These are phyloP conservation scores for Fusarium sp. DNA, from an alignment of 2,329 filamentous ascomycete genomes.

Conservation along the genomic window DNA sequence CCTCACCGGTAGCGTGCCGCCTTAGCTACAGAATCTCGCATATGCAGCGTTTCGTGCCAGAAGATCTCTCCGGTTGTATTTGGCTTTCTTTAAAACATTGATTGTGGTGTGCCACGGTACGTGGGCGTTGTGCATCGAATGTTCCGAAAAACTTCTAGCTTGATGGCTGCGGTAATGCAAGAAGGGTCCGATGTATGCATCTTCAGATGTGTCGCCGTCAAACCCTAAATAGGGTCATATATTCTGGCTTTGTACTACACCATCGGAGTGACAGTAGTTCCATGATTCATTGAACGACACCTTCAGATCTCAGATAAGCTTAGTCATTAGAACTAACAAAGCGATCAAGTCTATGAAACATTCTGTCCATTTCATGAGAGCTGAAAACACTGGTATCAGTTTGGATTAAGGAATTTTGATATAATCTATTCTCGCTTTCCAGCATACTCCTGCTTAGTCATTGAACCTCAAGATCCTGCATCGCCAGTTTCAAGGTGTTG, in stretches of 20 bases:
- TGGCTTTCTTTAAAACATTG: not conserved
- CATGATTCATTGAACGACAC: not conserved
- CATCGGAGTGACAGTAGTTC: not conserved
- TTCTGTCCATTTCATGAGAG: too few relatives aligned
- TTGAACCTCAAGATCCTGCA: too few relatives aligned
- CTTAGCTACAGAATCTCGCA: constrained; percentile 15
- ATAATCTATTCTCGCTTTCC: too few relatives aligned
- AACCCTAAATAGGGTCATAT: accelerated
- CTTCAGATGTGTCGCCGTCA: accelerated
- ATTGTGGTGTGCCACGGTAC: not conserved
- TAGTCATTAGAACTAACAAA: too few relatives aligned
- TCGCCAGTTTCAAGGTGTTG: too few relatives aligned
- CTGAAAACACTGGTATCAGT: accelerated
- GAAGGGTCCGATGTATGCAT: not conserved
- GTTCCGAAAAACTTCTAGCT: not conserved
- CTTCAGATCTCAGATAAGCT: too few relatives aligned
- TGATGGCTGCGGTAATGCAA: not conserved
- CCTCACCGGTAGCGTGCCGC: not conserved
- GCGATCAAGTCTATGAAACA: not conserved
- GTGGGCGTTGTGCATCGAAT: not conserved
- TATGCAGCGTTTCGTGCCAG: not conserved
- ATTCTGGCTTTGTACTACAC: not conserved
- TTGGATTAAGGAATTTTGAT: too few relatives aligned
- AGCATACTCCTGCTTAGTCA: too few relatives aligned
- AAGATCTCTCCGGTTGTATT: not conserved